Percentiles rank a stretch among this genome's conserved stretches.
phyloP scores from a whole-genome alignment of 2,329 filamentous ascomycete genomes.

The Cercospora nicotianae region DNA sequence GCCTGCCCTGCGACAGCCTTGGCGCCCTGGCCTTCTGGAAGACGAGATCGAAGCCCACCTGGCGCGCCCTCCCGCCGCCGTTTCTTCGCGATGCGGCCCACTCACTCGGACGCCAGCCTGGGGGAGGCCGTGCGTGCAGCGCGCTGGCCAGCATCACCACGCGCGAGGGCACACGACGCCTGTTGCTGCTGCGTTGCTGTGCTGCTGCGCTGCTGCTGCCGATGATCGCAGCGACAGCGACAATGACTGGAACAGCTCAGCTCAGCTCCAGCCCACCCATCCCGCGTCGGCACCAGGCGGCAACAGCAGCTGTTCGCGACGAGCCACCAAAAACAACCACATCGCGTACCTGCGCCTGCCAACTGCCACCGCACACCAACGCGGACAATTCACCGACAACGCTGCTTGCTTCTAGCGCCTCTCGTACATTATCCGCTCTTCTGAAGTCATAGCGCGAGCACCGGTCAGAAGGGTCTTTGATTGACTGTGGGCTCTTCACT shows the following conservation, averaged over 20 bases:
- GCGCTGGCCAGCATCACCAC: not conserved
- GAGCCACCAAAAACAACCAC: conserved; percentile 1
- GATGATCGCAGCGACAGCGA: not conserved
- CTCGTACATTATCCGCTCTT: not conserved
- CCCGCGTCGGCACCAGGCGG: not conserved
- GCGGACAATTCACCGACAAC: conserved; percentile 9
- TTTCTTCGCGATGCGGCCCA: conserved; percentile 13
- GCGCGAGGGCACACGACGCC: not conserved
- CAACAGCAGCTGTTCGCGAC: not conserved
- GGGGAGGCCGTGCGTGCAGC: not conserved
- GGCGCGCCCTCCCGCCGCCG: conserved; percentile 4
- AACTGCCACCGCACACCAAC: not conserved
- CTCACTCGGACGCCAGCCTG: conserved; percentile 4
- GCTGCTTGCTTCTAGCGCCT: conserved; percentile 12
- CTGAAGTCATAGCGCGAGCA: conserved; percentile 9
- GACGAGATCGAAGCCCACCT: conserved; percentile 6
- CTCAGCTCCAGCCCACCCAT: not conserved
- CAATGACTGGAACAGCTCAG: not conserved
- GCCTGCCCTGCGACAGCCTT: not conserved
- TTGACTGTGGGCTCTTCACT: not conserved
- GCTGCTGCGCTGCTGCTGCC: not conserved
- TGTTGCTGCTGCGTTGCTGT: not conserved
- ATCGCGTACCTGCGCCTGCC: conserved; percentile 4
- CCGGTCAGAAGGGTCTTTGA: not conserved
- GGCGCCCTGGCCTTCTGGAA: conserved; percentile 8